Conservation (phyloP, 768 basidiomycete genomes). For the Austroboletus eburneus region DNA sequence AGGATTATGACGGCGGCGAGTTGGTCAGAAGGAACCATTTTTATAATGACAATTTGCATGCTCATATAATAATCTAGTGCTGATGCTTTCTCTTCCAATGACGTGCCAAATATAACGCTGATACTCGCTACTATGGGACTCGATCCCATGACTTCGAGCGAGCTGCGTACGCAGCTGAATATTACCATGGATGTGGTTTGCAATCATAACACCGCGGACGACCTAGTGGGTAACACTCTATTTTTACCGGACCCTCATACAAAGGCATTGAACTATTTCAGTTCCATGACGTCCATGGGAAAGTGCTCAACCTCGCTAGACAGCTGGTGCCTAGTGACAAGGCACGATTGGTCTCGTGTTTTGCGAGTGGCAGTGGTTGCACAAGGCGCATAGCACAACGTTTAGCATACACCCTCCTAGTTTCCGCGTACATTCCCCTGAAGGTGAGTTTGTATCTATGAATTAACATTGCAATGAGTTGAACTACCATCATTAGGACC, state of each 20-base stretch:
- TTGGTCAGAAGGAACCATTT: slow-evolving; percentile 35
- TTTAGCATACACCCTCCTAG: slow-evolving; percentile 43
- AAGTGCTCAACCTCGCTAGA: slow-evolving; percentile 38
- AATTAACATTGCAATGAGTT: not conserved
- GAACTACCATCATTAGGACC: slow-evolving; percentile 33
- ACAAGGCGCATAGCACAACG: slow-evolving; percentile 54
- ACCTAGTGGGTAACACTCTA: slow-evolving; percentile 17
- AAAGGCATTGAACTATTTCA: slow-evolving; percentile 21
- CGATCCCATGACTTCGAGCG: slow-evolving; percentile 45
- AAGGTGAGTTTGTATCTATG: slow-evolving; percentile 13
- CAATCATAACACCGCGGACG: slow-evolving; percentile 32
- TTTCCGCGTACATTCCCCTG: not conserved
- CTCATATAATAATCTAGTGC: slow-evolving; percentile 24
- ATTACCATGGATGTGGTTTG: slow-evolving; percentile 46
- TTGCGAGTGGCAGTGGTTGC: slow-evolving; percentile 48
- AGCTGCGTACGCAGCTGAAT: slow-evolving; percentile 45
- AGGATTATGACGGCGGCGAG: slow-evolving; percentile 40
- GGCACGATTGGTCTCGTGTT: slow-evolving; percentile 44
- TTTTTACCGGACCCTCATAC: not conserved
- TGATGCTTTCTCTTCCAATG: slow-evolving; percentile 33
- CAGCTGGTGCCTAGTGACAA: slow-evolving; percentile 47
- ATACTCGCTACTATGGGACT: slow-evolving; percentile 52
- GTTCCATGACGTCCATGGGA: slow-evolving; percentile 46
- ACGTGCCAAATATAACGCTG: slow-evolving; percentile 47
- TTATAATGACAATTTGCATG: not conserved